These are phyloP conservation scores for Phyllosticta citribraziliensis DNA, from an alignment of 2,329 filamentous ascomycete genomes.

Conservation along the genomic window DNA sequence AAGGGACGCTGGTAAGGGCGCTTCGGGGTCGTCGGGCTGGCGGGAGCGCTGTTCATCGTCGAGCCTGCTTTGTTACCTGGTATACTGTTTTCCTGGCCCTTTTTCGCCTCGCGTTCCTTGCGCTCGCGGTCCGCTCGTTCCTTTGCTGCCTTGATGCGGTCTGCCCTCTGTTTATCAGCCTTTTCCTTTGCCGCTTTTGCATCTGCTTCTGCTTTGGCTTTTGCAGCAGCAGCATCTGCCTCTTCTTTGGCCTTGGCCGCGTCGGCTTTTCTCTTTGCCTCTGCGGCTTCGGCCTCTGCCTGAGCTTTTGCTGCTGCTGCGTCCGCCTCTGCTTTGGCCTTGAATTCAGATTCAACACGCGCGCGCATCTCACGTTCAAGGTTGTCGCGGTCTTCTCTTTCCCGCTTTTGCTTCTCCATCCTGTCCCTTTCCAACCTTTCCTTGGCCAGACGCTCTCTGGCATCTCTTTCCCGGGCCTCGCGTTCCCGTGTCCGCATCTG, in stretches of 20 bases:
- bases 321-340: conserved; percentile 12
- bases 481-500: conserved; percentile 38
- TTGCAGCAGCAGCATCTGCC: conserved; percentile 30
- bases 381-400: conserved; percentile 34
- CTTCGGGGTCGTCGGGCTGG: conserved; percentile 25
- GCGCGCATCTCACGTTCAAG: conserved; percentile 22
- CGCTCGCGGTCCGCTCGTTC: conserved; percentile 30
- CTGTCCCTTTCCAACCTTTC: conserved; percentile 31
- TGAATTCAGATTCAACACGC: conserved; percentile 18
- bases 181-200: conserved; percentile 20
- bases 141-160: conserved; percentile 27
- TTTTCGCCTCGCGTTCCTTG: conserved; percentile 27
- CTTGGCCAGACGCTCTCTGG: conserved; percentile 35
- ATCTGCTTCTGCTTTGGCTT: conserved; percentile 25
- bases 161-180: conserved; percentile 16
- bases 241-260: conserved; percentile 25
- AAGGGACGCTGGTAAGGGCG: conserved; percentile 38
- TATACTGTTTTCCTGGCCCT: conserved; percentile 14
- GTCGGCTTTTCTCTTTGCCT: conserved; percentile 19
- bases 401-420: conserved; percentile 22
- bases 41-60: conserved; percentile 12
- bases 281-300: conserved; percentile 23
- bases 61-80: conserved; percentile 11
- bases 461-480: conserved; percentile 39
- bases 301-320: conserved; percentile 27